Conservation (phyloP, 2,329 filamentous ascomycete species). For the Colletotrichum navitas region DNA sequence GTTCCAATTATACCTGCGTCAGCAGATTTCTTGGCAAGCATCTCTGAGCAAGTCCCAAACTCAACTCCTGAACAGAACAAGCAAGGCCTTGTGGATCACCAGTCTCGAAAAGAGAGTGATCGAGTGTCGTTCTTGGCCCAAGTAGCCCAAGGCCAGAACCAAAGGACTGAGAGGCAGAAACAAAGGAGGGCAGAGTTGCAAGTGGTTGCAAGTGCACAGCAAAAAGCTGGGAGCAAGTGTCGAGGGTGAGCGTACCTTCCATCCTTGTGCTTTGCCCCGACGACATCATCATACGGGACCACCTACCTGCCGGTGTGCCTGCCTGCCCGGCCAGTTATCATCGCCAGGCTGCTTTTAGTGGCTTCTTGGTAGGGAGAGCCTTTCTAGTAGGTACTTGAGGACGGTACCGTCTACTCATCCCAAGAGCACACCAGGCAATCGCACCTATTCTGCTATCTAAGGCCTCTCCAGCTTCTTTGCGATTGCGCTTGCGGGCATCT, state of each 20-base stretch:
- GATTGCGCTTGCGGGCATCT: not conserved
- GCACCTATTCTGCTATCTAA: not conserved
- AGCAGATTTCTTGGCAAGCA: constrained; percentile 29
- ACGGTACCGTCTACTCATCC: not conserved
- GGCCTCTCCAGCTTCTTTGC: constrained; percentile 1
- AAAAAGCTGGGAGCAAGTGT: constrained; percentile 4
- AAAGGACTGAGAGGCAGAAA: not conserved
- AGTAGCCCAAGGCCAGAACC: not conserved
- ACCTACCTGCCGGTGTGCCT: constrained; percentile 13
- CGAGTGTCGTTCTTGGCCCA: constrained; percentile 1
- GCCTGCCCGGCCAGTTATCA: not conserved
- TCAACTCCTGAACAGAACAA: constrained; percentile 10
- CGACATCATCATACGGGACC: not conserved
- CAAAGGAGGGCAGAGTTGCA: constrained; percentile 23
- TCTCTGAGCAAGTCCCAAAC: constrained; percentile 21
- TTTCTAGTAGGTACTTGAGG: constrained; percentile 10
- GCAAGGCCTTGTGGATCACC: constrained; percentile 8
- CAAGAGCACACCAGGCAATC: constrained; percentile 9
- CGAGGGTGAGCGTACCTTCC: constrained; percentile 31
- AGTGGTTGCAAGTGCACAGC: constrained; percentile 9
- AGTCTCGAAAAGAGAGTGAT: not conserved
- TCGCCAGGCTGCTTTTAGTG: constrained; percentile 18
- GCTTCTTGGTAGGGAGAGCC: constrained; percentile 9
- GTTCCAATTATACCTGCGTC: constrained; percentile 37
- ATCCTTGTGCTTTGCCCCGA: not conserved